These are phyloP conservation scores for Prillingera fragicola DNA, from an alignment of 1,284 basidiomycete genomes.

Conservation along the genomic window DNA sequence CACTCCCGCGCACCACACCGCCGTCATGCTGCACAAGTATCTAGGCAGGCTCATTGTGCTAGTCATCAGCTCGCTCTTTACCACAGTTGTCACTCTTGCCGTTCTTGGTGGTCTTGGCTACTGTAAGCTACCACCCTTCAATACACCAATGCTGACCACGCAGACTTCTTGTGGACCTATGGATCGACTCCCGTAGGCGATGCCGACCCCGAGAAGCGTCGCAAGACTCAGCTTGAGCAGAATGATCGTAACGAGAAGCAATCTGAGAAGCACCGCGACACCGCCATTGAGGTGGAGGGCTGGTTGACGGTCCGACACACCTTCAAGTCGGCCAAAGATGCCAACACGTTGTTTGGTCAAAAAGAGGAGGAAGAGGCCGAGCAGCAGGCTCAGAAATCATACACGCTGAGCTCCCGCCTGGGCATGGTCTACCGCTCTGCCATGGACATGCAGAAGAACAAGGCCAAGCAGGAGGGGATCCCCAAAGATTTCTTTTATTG, in stretches of 20 bases:
- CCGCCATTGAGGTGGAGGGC: conserved; percentile 47
- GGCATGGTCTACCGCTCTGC: neutral
- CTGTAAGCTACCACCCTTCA: neutral
- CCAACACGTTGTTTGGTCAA: neutral
- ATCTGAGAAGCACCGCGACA: conserved; percentile 12
- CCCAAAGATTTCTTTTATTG: conserved; percentile 86
- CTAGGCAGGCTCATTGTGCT: too few species aligned
- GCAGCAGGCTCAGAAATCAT: too few species aligned
- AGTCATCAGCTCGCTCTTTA: too few species aligned
- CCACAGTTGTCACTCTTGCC: too few species aligned
- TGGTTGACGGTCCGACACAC: conserved; percentile 81
- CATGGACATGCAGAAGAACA: neutral
- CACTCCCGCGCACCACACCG: neutral
- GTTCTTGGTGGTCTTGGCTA: too few species aligned
- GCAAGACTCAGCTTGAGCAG: conserved; percentile 34
- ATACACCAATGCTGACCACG: neutral
- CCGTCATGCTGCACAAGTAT: too few species aligned
- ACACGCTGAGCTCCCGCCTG: neutral
- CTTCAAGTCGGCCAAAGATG: conserved; percentile 56
- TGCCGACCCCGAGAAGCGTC: conserved; percentile 51
- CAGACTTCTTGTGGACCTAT: conserved; percentile 52
- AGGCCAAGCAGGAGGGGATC: conserved; percentile 26
- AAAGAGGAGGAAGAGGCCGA: conserved; percentile 1
- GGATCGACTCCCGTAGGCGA: conserved; percentile 70
- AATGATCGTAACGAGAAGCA: conserved; percentile 21